Conservation (phyloP, 441 rosid species). For the Manihot esculenta region DNA sequence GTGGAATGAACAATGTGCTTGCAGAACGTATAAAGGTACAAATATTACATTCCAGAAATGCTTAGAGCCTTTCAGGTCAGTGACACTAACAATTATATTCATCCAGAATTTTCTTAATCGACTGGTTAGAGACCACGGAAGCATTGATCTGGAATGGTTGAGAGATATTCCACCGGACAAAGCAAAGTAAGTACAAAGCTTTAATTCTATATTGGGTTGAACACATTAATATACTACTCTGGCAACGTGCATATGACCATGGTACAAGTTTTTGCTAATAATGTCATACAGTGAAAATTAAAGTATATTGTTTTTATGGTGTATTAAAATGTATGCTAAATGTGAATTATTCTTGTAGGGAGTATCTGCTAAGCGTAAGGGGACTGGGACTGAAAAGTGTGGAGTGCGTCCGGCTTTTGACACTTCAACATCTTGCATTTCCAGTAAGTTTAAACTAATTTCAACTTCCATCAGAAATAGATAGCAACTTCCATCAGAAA, state of each 20-base stretch:
- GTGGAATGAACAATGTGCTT: conserved; percentile 96
- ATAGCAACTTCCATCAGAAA: background rate
- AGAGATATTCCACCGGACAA: conserved; percentile 76
- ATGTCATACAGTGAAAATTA: background rate
- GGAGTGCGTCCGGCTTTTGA: conserved; percentile 90
- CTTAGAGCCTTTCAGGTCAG: conserved; percentile 10
- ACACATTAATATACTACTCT: background rate
- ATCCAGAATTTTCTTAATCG: conserved; percentile 83
- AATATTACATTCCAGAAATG: conserved; percentile 6
- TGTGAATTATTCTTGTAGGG: conserved; percentile 46
- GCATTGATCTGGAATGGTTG: conserved; percentile 91
- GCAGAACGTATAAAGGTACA: conserved; percentile 87
- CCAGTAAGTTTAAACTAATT: conserved; percentile 57
- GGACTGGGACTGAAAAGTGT: conserved; percentile 97
- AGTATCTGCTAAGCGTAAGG: conserved; percentile 74
- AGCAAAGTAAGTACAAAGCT: conserved; percentile 59
- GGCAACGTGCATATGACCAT: background rate
- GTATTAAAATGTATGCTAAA: background rate
- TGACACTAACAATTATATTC: conserved; percentile 29
- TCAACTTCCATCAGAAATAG: conserved; percentile 3
- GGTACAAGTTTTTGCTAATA: background rate
- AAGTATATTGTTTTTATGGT: background rate
- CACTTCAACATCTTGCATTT: conserved; percentile 94
- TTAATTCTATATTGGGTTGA: background rate
- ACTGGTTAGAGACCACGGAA: conserved; percentile 71